A percentile compares a stretch with the other conserved stretches of the same genome.
Evolutionary conservation across 805 yeast genomes (phyloP).

Genomic region (Teunomyces aglyptinius): DNA sequence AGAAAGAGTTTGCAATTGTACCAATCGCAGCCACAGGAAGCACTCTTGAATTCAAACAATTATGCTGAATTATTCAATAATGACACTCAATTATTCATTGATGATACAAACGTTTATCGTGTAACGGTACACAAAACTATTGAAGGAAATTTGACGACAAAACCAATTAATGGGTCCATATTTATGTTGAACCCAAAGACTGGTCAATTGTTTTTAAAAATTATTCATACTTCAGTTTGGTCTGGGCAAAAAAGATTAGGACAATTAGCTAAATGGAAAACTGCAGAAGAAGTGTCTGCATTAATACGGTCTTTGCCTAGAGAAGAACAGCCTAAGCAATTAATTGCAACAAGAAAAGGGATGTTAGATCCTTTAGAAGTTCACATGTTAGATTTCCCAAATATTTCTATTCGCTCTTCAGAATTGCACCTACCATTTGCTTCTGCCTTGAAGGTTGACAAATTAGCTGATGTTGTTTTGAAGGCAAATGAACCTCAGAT

Average conservation of each 20-base stretch:
- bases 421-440: conserved; percentile 89
- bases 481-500: conserved; percentile 91
- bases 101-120: conserved; percentile 91
- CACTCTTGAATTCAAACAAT: conserved; percentile 83
- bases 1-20: conserved; percentile 91
- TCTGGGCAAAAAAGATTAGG: conserved; percentile 93
- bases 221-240: conserved; percentile 94
- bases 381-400: conserved; percentile 95
- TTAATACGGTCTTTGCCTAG: conserved; percentile 81
- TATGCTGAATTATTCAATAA: conserved; percentile 86
- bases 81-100: conserved; percentile 82
- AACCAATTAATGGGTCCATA: conserved; percentile 90
- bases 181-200: conserved; percentile 86
- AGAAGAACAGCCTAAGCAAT: conserved; percentile 92
- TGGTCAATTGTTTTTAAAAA: conserved; percentile 85
- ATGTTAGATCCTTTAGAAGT: conserved; percentile 94
- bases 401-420: conserved; percentile 82
- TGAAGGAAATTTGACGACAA: conserved; percentile 90
- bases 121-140: conserved; percentile 87
- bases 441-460: conserved; percentile 78
- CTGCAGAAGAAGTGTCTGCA: conserved; percentile 97
- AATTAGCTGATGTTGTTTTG: conserved; percentile 71
- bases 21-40: conserved; percentile 91
- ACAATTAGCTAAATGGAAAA: conserved; percentile 95
- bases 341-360: conserved; percentile 86